Evolutionary conservation across 2,329 filamentous ascomycete species (phyloP).

Genomic region (Sclerotinia trifoliorum): DNA sequence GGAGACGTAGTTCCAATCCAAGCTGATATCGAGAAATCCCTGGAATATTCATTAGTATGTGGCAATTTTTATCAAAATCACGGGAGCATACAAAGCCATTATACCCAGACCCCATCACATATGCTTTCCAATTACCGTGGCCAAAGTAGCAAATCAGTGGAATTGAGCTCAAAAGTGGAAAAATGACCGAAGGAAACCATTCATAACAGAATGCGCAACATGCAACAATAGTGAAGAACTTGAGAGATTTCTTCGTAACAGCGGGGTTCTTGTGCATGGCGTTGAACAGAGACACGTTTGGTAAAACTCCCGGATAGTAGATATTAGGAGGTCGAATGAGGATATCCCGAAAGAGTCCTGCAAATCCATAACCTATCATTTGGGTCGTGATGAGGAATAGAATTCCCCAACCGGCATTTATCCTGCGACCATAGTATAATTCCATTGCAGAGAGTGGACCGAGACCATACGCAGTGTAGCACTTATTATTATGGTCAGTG

Average conservation of each 20-base stretch:
- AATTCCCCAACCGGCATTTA: constrained; percentile 44
- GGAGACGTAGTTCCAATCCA: constrained; percentile 47
- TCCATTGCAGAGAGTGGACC: constrained; percentile 70
- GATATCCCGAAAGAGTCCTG: constrained; percentile 58
- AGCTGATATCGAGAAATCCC: constrained; percentile 41
- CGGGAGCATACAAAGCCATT: constrained; percentile 29
- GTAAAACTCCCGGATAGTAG: constrained; percentile 61
- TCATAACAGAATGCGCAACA: constrained; percentile 22
- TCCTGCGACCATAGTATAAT: constrained; percentile 48
- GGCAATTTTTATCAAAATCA: accelerated
- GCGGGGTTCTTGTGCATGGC: constrained; percentile 43
- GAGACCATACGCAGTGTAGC: constrained; percentile 38
- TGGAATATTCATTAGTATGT: neutral
- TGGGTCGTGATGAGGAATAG: constrained; percentile 61
- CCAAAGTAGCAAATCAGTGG: constrained; percentile 48
- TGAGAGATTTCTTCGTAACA: constrained; percentile 42
- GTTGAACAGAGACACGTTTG: constrained; percentile 45
- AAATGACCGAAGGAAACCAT: constrained; percentile 22
- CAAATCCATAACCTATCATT: constrained; percentile 62
- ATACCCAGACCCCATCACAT: constrained; percentile 48
- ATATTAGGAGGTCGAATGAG: constrained; percentile 59
- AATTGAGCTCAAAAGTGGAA: constrained; percentile 50
- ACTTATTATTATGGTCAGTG: constrained; percentile 50
- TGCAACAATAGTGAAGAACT: constrained; percentile 39
- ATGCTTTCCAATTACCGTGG: constrained; percentile 48